These are phyloP conservation scores for Trichoderma sp. DNA, from an alignment of 2,329 filamentous ascomycete species.

Conservation along the genomic window DNA sequence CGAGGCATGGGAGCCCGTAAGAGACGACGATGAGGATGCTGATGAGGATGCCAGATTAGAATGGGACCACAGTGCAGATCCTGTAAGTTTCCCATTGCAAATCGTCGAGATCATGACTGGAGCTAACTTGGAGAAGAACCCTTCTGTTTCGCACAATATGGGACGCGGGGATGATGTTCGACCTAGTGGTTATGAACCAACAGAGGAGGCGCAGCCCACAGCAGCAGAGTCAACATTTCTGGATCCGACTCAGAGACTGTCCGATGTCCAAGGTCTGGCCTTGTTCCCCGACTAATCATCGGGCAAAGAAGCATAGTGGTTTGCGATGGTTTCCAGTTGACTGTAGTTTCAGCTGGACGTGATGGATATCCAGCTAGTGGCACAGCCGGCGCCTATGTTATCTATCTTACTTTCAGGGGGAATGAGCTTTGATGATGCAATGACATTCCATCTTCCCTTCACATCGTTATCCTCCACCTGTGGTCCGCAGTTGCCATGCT, in stretches of 20 bases:
- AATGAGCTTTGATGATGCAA: conserved; percentile 60
- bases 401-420: conserved; percentile 54
- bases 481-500: conserved; percentile 93
- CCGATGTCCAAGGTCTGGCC: conserved; percentile 58
- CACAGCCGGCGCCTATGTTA: conserved; percentile 79
- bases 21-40: conserved; percentile 59
- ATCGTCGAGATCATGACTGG: not conserved
- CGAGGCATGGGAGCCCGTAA: conserved; percentile 73
- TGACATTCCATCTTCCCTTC: conserved; percentile 67
- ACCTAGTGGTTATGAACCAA: conserved; percentile 26
- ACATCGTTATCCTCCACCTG: conserved; percentile 65
- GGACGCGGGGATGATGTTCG: conserved; percentile 39
- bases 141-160: conserved; percentile 44
- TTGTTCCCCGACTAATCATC: conserved; percentile 42
- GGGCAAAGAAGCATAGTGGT: not conserved
- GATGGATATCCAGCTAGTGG: conserved; percentile 78
- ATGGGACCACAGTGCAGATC: conserved; percentile 71
- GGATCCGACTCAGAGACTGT: conserved; percentile 73
- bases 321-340: not conserved
- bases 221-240: conserved; percentile 43
- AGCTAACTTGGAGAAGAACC: conserved; percentile 43
- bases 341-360: conserved; percentile 23
- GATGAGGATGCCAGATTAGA: conserved; percentile 68
- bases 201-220: conserved; percentile 23
- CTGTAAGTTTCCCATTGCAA: conserved; percentile 46